Base-by-base conservation (phyloP, 108 stramenopile genomes). In the Pseudonitzschia multistriata region DNA sequence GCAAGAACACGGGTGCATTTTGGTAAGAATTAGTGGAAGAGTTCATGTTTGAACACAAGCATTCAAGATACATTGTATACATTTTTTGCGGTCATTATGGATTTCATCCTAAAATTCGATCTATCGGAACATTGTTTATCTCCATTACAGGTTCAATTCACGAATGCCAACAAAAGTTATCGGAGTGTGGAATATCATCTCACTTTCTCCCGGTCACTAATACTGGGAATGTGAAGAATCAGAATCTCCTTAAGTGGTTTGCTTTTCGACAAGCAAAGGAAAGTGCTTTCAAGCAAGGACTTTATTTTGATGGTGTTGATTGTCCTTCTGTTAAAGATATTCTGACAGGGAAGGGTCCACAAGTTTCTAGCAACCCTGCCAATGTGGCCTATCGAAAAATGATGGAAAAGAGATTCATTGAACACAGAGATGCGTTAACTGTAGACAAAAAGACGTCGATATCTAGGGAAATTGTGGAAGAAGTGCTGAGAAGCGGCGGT, bases 211-310 rank as follows among this genome's bases (percentile, higher is more conserved):
- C 72, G 21, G 42, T 73, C 17, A 55, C 72, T 1, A 65, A 50
- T 50, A 62, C 62, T 56, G 72, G 63, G 6, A 62, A 50, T 40
- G 11, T 73, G 24, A 48, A 55, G 33, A 52, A 10, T 42, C 61
- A 73, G 5, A 73, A 73, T 37, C 72, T 55, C 55, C 35, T 25
- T 8, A 22, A 45, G 33, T 73, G 72, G 72, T n/a, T 73, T 5
- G 33, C 62, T 33, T 73, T 65, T 60, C 72, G 62, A 28, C 33
- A 45, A 54, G 45, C 31, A 13, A 47, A 65, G 42, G 72, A 73
- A 35, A 29, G 33, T 35, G 21, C 59, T 4, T 29, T 33, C 33
- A 17, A 33, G 25, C 33, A 11, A 7, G 34, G 34, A 35, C 14
- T 37, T 11, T 8, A 31, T 17, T 61, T 61, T 33, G 10, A 61